Conservation (phyloP, 345 rosid genomes). For the Euphorbia tirucalli region DNA sequence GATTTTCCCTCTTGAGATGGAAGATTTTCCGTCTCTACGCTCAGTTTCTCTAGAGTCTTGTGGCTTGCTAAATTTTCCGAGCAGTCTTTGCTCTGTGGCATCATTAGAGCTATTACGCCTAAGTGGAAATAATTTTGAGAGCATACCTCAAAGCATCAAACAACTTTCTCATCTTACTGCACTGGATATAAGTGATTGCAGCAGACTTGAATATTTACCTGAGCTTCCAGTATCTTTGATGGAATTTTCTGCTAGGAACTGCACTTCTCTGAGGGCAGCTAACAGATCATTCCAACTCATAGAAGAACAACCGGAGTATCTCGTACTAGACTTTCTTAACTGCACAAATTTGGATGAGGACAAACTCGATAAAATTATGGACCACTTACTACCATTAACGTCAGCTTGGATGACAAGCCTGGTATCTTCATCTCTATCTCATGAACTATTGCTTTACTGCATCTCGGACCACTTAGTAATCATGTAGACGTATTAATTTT, state of each 20-base stretch:
- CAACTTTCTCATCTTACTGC: not conserved
- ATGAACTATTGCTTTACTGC: not conserved
- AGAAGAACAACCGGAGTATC: not conserved
- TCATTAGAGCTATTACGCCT: not conserved
- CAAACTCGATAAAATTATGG: not conserved
- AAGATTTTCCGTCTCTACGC: not conserved
- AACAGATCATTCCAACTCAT: not conserved
- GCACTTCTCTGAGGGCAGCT: not conserved
- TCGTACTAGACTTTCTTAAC: not conserved
- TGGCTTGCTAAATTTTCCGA: not conserved
- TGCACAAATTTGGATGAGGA: not conserved
- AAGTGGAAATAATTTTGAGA: not conserved
- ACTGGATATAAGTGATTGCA: constrained; percentile 2
- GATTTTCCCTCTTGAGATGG: not conserved
- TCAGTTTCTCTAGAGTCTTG: not conserved
- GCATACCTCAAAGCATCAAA: constrained; percentile 10
- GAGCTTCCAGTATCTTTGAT: constrained; percentile 3
- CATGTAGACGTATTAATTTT: not conserved
- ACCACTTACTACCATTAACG: not conserved
- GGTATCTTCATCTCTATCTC: not conserved
- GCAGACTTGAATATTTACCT: constrained; percentile 6
- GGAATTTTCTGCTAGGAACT: not conserved
- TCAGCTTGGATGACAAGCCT: not conserved
- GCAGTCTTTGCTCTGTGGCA: not conserved
- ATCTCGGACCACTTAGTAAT: not conserved